Conservation (phyloP, 2,329 filamentous ascomycete species). For the Xylaria sp. region DNA sequence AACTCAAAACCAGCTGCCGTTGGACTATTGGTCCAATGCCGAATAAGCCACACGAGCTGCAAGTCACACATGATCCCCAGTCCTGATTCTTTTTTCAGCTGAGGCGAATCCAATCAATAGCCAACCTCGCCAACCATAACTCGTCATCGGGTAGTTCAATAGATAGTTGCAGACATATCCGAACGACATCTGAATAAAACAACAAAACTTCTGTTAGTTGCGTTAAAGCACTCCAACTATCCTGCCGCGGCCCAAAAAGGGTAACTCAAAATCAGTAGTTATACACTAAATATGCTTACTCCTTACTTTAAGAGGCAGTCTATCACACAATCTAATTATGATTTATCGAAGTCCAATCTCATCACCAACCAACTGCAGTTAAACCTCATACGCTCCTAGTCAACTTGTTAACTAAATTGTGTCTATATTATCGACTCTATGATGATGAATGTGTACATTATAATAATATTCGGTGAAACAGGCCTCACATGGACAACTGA, state of each 20-base stretch:
- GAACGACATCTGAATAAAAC: too few species aligned
- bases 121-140: background rate
- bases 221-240: too few species aligned
- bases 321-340: too few species aligned
- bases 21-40: constrained; percentile 30
- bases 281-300: background rate
- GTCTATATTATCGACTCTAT: background rate
- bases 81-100: constrained; percentile 15
- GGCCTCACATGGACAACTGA: background rate
- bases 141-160: too few species aligned
- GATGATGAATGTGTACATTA: background rate
- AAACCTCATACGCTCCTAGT: too few species aligned
- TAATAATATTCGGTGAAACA: background rate
- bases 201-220: too few species aligned
- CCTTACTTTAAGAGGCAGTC: background rate
- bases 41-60: constrained; percentile 33
- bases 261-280: too few species aligned
- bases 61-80: constrained; percentile 12
- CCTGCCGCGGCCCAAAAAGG: too few species aligned
- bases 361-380: too few species aligned
- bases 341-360: too few species aligned
- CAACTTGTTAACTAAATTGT: too few species aligned
- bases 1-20: background rate
- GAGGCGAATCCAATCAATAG: constrained; percentile 14
- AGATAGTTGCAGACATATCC: too few species aligned